Percentiles rank a stretch among this genome's conserved stretches.
Evolutionary conservation across 208 protist genomes (phyloP).

Genomic region (Herpetomonas tarakana): DNA sequence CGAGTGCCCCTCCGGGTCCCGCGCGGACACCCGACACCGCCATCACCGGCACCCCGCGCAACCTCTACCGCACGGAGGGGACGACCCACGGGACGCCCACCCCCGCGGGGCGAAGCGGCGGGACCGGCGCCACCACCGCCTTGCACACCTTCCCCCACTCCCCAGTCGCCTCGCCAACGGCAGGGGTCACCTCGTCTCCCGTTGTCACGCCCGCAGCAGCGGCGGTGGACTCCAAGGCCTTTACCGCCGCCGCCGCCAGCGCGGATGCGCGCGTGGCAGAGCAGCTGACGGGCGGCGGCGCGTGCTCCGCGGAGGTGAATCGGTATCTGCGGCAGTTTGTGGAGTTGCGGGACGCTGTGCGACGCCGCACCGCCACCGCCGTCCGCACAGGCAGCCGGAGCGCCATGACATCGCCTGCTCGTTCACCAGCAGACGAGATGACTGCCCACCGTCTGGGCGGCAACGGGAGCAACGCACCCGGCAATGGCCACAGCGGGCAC

Average conservation of each 20-base stretch:
- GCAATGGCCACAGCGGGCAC: neutral
- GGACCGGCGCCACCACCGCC: too few species aligned
- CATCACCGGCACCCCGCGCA: too few species aligned
- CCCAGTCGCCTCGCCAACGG: too few species aligned
- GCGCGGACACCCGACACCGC: too few species aligned
- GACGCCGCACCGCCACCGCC: constrained; percentile 12
- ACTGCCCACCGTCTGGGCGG: too few species aligned
- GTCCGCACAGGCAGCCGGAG: neutral
- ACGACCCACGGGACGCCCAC: too few species aligned
- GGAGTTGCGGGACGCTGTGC: constrained; percentile 19
- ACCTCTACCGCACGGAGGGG: too few species aligned
- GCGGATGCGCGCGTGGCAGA: constrained; percentile 2
- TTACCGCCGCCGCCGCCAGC: constrained; percentile 15
- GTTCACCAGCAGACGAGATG: neutral
- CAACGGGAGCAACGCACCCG: too few species aligned
- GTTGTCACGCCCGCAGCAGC: constrained; percentile 4
- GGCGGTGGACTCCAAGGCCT: constrained; percentile 6
- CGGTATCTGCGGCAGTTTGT: constrained; percentile 38
- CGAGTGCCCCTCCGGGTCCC: too few species aligned
- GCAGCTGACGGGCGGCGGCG: neutral
- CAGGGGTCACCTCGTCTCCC: too few species aligned
- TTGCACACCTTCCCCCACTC: too few species aligned
- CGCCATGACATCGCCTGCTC: neutral
- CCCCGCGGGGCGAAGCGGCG: too few species aligned
- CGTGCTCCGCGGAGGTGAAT: constrained; percentile 19